These are phyloP conservation scores for Eimeria sp. DNA, from an alignment of 169 alveolate genomes.

Conservation along the genomic window DNA sequence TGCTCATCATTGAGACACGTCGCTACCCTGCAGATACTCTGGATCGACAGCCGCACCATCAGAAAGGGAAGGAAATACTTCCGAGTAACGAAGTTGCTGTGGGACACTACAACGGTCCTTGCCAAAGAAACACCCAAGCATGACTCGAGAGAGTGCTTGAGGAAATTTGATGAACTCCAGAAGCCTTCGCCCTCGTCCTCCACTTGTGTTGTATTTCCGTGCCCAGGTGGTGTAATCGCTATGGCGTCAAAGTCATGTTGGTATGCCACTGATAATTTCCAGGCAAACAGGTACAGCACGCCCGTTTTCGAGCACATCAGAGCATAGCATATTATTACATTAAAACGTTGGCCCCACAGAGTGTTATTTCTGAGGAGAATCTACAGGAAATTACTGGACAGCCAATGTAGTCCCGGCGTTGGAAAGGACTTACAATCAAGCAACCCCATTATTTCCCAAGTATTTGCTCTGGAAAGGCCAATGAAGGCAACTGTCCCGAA, in stretches of 20 bases:
- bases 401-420: neutral
- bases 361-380: neutral
- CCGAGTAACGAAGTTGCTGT: slow-evolving; percentile 81
- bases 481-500: slow-evolving; percentile 80
- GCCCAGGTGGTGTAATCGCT: slow-evolving; percentile 80
- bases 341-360: neutral
- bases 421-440: slow-evolving; percentile 61
- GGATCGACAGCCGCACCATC: slow-evolving; percentile 59
- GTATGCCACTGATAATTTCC: slow-evolving; percentile 42
- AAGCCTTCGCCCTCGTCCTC: slow-evolving; percentile 64
- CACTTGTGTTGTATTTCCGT: slow-evolving; percentile 77
- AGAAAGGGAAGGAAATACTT: slow-evolving; percentile 76
- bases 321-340: neutral
- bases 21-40: too few relatives aligned
- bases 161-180: slow-evolving; percentile 71
- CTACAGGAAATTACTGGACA: neutral
- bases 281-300: neutral
- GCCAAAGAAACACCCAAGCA: slow-evolving; percentile 71
- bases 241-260: slow-evolving; percentile 79
- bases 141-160: slow-evolving; percentile 74
- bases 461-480: slow-evolving; percentile 77
- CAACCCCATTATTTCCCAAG: slow-evolving; percentile 74
- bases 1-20: neutral
- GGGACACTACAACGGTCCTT: slow-evolving; percentile 79
- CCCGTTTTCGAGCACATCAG: neutral